phyloP scores from a whole-genome alignment of 2,329 filamentous ascomycete genomes.

The Hymenoscyphus salicellus region DNA sequence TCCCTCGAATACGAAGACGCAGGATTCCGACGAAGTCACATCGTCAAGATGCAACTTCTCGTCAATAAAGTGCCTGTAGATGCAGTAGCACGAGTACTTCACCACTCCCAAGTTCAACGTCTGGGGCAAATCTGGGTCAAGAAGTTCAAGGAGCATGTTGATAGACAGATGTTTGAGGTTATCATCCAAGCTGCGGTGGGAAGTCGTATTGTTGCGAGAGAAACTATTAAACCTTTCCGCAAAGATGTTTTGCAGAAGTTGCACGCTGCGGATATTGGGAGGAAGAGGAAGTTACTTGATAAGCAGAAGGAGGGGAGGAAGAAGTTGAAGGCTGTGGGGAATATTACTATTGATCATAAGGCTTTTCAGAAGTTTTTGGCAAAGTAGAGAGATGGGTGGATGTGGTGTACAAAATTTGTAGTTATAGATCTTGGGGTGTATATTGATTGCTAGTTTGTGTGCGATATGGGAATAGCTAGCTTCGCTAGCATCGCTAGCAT shows the following conservation, averaged over 20 bases:
- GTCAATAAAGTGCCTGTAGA: slow-evolving; percentile 94
- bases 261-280: slow-evolving; percentile 82
- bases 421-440: too few species aligned
- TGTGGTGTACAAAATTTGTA: too few species aligned
- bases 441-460: too few species aligned
- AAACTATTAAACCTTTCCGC: slow-evolving; percentile 93
- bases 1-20: slow-evolving; percentile 96
- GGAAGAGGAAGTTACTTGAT: slow-evolving; percentile 83
- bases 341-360: slow-evolving; percentile 93
- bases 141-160: slow-evolving; percentile 96
- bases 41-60: slow-evolving; percentile 86
- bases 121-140: slow-evolving; percentile 84
- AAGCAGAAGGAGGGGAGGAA: slow-evolving; percentile 96
- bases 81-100: slow-evolving; percentile 87
- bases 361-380: slow-evolving; percentile 92
- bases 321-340: slow-evolving; percentile 77
- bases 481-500: too few species aligned
- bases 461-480: too few species aligned
- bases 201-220: slow-evolving; percentile 77
- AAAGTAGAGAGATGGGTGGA: slow-evolving; percentile 51
- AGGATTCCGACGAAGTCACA: slow-evolving; percentile 74
- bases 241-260: slow-evolving; percentile 94
- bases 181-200: slow-evolving; percentile 90
- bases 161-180: slow-evolving; percentile 95
- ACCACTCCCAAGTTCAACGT: slow-evolving; percentile 74